phyloP scores from a whole-genome alignment of 352 stramenopile species.

The Pythium utonaiense region DNA sequence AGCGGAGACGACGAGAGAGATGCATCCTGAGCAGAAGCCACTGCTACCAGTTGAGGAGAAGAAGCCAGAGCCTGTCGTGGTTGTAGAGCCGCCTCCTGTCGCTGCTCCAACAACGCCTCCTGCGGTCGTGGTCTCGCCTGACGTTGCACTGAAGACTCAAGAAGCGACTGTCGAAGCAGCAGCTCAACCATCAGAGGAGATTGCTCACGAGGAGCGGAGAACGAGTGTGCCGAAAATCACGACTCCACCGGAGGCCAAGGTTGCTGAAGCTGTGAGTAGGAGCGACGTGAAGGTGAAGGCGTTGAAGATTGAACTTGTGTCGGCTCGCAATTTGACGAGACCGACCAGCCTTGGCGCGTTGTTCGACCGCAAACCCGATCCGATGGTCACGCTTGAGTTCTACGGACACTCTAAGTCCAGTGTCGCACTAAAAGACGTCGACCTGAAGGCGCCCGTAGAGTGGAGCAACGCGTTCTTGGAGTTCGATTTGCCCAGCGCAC shows the following conservation, averaged over 20 bases:
- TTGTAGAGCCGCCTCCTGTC: neutral
- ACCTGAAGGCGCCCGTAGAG: slow-evolving; percentile 34
- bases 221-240: neutral
- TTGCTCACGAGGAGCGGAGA: neutral
- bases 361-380: slow-evolving; percentile 40
- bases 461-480: slow-evolving; percentile 20
- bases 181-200: neutral
- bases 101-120: neutral
- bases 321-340: slow-evolving; percentile 24
- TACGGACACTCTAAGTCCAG: slow-evolving; percentile 21
- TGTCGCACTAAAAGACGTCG: slow-evolving; percentile 29
- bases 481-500: slow-evolving; percentile 24
- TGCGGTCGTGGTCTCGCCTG: neutral
- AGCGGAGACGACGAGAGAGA: too few relatives aligned
- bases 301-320: slow-evolving; percentile 31
- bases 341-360: slow-evolving; percentile 31
- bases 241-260: neutral
- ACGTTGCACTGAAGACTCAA: neutral
- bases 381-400: slow-evolving; percentile 33
- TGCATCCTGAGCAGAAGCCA: neutral
- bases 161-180: neutral
- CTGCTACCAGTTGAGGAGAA: neutral
- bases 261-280: neutral
- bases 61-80: neutral
- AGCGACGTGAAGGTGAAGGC: slow-evolving; percentile 7